Percentiles rank a stretch among this genome's conserved stretches.
Evolutionary conservation across 1,284 basidiomycete species (phyloP).

Genomic region (Volvariella volvacea): DNA sequence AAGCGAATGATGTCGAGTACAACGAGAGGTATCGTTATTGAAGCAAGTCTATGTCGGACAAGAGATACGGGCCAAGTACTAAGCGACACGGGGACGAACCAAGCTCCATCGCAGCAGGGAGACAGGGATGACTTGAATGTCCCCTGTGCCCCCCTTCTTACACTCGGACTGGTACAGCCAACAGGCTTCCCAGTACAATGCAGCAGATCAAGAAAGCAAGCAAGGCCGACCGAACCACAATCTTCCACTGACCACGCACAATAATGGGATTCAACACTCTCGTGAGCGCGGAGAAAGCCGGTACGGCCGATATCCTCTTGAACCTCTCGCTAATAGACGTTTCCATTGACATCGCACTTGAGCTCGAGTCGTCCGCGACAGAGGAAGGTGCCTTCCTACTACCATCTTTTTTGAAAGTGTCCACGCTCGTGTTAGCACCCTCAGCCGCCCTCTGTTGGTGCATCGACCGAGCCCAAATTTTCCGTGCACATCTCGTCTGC

Average conservation of each 20-base stretch:
- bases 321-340: conserved; percentile 29
- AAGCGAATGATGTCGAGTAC: too few species aligned
- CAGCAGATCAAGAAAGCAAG: conserved; percentile 29
- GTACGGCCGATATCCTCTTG: conserved; percentile 48
- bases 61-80: too few species aligned
- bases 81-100: too few species aligned
- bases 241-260: conserved; percentile 73
- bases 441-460: not conserved
- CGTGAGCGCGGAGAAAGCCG: conserved; percentile 63
- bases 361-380: not conserved
- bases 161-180: conserved; percentile 23
- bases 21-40: too few species aligned
- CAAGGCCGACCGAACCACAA: conserved; percentile 33
- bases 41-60: too few species aligned
- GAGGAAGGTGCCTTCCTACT: not conserved
- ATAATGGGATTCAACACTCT: conserved; percentile 63
- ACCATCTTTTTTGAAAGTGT: not conserved
- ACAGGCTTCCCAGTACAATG: conserved; percentile 25
- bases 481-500: not conserved
- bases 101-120: too few species aligned
- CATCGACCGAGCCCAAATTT: not conserved
- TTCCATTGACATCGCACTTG: conserved; percentile 10
- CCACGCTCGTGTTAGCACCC: not conserved
- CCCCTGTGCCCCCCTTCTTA: too few species aligned
- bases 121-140: too few species aligned